Percentiles rank a stretch among this genome's conserved stretches.
Conservation (phyloP, 2,329 filamentous ascomycete genomes). For the Fusarium mundagurra region DNA sequence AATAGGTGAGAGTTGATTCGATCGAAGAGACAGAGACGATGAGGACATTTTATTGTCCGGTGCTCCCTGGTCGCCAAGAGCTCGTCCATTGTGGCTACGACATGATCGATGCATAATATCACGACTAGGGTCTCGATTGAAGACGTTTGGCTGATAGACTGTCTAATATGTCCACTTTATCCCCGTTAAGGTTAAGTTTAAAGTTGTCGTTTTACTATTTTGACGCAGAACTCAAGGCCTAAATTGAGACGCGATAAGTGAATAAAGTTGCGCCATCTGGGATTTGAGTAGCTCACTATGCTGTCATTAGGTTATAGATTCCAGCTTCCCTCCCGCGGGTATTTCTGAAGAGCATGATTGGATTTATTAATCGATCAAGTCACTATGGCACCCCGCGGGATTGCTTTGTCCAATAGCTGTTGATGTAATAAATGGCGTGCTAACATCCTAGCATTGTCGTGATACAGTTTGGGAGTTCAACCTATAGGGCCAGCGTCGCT, state of each 20-base stretch:
- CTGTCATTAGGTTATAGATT: too few species aligned
- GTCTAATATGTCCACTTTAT: too few species aligned
- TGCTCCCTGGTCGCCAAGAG: not conserved
- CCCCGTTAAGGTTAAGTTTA: not conserved
- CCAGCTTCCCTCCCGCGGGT: not conserved
- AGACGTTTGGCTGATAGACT: too few species aligned
- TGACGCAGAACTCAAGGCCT: accelerated
- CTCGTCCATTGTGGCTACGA: not conserved
- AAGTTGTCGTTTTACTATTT: not conserved
- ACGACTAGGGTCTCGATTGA: accelerated
- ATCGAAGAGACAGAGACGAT: not conserved
- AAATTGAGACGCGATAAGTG: not conserved
- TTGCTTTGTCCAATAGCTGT: not conserved
- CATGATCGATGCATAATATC: not conserved
- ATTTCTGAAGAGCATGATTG: not conserved
- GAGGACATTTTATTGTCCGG: not conserved
- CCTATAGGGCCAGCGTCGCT: too few species aligned
- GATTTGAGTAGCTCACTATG: not conserved
- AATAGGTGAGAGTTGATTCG: accelerated
- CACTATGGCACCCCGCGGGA: not conserved
- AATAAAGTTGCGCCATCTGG: not conserved
- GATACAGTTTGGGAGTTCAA: not conserved
- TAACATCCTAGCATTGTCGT: not conserved
- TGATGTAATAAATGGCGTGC: not conserved
- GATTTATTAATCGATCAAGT: not conserved